phyloP scores from a whole-genome alignment of 257 asterid genomes.

The Cordia subcordata region DNA sequence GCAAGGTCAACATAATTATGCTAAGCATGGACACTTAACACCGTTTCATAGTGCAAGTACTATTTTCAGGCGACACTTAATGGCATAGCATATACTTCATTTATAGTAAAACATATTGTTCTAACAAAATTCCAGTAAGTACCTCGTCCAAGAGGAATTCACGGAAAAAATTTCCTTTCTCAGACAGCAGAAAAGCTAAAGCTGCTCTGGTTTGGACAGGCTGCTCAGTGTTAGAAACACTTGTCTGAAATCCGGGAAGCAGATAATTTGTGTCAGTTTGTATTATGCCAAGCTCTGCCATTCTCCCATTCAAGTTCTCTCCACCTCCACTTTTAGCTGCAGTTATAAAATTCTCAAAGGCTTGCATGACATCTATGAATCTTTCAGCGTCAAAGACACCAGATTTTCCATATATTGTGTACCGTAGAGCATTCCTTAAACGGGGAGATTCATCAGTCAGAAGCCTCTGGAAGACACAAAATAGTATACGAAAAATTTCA shows the following conservation, averaged over 20 bases:
- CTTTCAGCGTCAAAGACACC: constrained; percentile 97
- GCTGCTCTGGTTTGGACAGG: constrained; percentile 96
- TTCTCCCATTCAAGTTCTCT: constrained; percentile 76
- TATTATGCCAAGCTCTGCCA: constrained; percentile 95
- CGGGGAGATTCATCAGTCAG: constrained; percentile 98
- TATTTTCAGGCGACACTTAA: background rate
- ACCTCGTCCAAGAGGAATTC: constrained; percentile 98
- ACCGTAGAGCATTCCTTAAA: constrained; percentile 74
- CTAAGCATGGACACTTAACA: too few relatives aligned
- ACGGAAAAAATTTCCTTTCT: constrained; percentile 88
- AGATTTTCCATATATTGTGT: constrained; percentile 90
- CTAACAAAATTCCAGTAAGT: constrained; percentile 13
- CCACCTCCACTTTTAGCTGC: constrained; percentile 99
- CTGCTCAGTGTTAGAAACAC: constrained; percentile 42
- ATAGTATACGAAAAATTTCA: constrained; percentile 4
- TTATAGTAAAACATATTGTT: background rate
- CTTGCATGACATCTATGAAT: constrained; percentile 98
- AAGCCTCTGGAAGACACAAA: constrained; percentile 55
- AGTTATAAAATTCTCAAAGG: constrained; percentile 89
- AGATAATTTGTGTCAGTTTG: constrained; percentile 47
- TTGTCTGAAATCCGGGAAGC: constrained; percentile 33
- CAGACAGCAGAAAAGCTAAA: constrained; percentile 78
- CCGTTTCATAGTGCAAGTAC: background rate
- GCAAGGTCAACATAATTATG: background rate
- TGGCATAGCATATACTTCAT: too few relatives aligned